These are phyloP conservation scores for Sanghuangporus weigelae DNA, from an alignment of 1,284 basidiomycete genomes.

Conservation along the genomic window DNA sequence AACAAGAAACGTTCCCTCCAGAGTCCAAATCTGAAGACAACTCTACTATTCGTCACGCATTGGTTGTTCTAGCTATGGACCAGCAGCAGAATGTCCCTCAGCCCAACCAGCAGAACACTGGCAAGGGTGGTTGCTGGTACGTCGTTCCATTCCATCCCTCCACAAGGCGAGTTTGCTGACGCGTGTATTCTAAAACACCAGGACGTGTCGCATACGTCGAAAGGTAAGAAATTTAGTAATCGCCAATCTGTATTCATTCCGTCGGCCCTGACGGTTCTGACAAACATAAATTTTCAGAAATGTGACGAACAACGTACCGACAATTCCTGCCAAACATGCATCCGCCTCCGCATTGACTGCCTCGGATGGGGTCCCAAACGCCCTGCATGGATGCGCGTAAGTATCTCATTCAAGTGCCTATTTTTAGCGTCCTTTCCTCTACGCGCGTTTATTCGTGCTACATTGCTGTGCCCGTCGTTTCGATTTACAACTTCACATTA, in stretches of 20 bases:
- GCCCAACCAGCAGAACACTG: conserved; percentile 46
- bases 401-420: conserved; percentile 27
- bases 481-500: not conserved
- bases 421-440: not conserved
- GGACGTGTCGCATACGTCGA: conserved; percentile 76
- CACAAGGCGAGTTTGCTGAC: conserved; percentile 13
- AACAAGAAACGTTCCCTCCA: not conserved
- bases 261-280: conserved; percentile 3
- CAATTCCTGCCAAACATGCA: conserved; percentile 72
- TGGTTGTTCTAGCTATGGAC: not conserved
- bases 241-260: conserved; percentile 14
- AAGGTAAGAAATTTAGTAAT: conserved; percentile 45
- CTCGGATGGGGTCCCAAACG: conserved; percentile 75
- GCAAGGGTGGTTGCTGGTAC: conserved; percentile 74
- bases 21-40: not conserved
- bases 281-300: conserved; percentile 45
- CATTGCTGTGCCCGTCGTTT: not conserved
- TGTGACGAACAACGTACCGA: conserved; percentile 77
- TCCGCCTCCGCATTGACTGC: conserved; percentile 69
- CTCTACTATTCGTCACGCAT: not conserved
- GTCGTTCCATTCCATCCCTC: conserved; percentile 25
- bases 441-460: not conserved
- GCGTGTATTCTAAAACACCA: conserved; percentile 25
- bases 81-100: conserved; percentile 32
- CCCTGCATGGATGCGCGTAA: conserved; percentile 79